Evolutionary conservation across 176 grass and related monocot species (phyloP), one percentile per base, ranked within the genome.

Genomic region (Tuctoria greenei): DNA sequence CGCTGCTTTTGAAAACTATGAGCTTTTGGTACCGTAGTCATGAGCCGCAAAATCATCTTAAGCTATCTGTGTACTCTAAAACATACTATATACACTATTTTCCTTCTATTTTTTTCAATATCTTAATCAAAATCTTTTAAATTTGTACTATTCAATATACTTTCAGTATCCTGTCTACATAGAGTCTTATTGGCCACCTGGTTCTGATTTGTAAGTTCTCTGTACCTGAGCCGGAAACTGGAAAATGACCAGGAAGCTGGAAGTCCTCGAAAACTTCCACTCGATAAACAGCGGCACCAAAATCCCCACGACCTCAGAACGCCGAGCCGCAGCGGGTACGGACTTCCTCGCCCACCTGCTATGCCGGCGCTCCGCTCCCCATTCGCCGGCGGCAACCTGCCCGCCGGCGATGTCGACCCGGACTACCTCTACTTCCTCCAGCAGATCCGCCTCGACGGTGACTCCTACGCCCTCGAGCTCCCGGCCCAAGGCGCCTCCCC

Each of bases 351-450:
- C 21, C 2, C 12, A 1, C 21, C 17, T 4, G 24, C 16, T 34
- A 68, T 83, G 49, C 64, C 66, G 40, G 43, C 49, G 4, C 23
- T 72, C 41, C 58, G 73, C 36, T 79, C 64, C 58, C 62, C 71
- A 28, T 45, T 55, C 77, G 76, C 72, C 47, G 38, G 6, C 16
- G 70, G 61, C 73, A 61, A 65, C 66, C 9, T 62, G 67, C 75
- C 86, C 65, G 64, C 63, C 74, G 81, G 69, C 15, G 42, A 81
- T 6, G 51, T 46, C 43, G 93, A 97, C 75, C 58, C 83, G 6
- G 82, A 91, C 5, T 97, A 89, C 66, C 64, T 83, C 55, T 81
- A 88, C 54, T 97, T 89, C 86, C 77, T 97, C 66, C 66, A 67
- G 51, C 70, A 82, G 82, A 36, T 91, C 13, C 71, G 67, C 68